Evolutionary conservation across 768 basidiomycete species (phyloP).

Genomic region (Asterophora lycoperdoides): DNA sequence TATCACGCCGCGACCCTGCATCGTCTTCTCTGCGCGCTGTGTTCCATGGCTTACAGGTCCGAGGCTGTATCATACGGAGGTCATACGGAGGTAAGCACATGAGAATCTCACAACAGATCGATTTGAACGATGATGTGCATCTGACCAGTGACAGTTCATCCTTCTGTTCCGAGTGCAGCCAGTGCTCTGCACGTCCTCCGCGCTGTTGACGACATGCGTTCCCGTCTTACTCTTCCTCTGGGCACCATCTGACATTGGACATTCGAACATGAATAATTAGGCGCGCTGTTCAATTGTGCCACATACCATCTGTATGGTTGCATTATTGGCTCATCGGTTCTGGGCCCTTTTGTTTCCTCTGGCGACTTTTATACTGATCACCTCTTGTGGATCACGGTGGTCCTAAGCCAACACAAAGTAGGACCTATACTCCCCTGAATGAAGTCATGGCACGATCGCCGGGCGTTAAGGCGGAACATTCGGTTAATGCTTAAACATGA

Average conservation of each 20-base stretch:
- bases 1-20: slow-evolving; percentile 5
- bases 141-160: slow-evolving; percentile 10
- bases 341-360: neutral
- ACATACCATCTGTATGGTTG: neutral
- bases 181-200: neutral
- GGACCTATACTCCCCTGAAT: neutral
- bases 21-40: neutral
- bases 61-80: slow-evolving; percentile 1
- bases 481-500: neutral
- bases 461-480: slow-evolving; percentile 2
- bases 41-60: neutral
- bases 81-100: neutral
- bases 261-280: neutral
- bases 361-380: neutral
- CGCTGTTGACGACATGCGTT: neutral
- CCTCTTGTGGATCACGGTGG: neutral
- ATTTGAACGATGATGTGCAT: neutral
- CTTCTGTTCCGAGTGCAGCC: neutral
- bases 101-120: slow-evolving; percentile 1
- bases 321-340: neutral
- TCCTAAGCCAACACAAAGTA: neutral
- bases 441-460: neutral
- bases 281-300: neutral
- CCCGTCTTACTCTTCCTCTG: slow-evolving; percentile 2
- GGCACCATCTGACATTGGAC: slow-evolving; percentile 1